phyloP scores from a whole-genome alignment of 345 rosid genomes.

The Populus ilicifolia region DNA sequence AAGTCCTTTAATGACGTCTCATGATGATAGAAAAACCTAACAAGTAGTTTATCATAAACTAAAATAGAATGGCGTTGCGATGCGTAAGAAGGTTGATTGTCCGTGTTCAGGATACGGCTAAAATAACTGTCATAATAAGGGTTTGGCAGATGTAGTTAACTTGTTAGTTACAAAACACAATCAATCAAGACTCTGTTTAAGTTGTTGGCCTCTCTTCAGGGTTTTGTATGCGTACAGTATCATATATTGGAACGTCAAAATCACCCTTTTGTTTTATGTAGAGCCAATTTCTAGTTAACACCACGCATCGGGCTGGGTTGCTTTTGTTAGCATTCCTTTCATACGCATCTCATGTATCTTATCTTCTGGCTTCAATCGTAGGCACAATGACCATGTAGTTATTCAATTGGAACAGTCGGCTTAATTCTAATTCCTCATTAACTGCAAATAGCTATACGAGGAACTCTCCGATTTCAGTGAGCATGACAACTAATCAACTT shows the following conservation, averaged over 20 bases:
- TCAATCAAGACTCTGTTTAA: not conserved
- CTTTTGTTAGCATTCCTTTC: not conserved
- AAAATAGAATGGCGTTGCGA: not conserved
- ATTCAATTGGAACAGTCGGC: not conserved
- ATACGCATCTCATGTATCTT: not conserved
- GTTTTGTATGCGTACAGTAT: not conserved
- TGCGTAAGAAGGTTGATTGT: not conserved
- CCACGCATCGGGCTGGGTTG: not conserved
- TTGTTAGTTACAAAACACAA: not conserved
- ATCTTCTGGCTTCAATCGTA: not conserved
- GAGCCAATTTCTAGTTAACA: not conserved
- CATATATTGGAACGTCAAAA: not conserved
- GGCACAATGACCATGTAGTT: too few relatives aligned
- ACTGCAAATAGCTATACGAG: not conserved
- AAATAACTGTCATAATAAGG: not conserved
- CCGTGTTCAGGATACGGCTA: not conserved
- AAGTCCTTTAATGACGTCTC: not conserved
- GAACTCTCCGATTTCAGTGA: not conserved
- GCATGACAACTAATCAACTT: not conserved
- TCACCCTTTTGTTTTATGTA: not conserved
- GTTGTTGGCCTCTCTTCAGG: not conserved
- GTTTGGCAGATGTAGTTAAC: not conserved
- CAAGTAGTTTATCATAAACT: not conserved
- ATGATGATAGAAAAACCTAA: not conserved
- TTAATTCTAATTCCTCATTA: not conserved